A percentile compares a stretch with the other conserved stretches of the same genome.
These are phyloP conservation scores for Sporothrix schenckii DNA, from an alignment of 2,329 filamentous ascomycete genomes.

Conservation along the genomic window DNA sequence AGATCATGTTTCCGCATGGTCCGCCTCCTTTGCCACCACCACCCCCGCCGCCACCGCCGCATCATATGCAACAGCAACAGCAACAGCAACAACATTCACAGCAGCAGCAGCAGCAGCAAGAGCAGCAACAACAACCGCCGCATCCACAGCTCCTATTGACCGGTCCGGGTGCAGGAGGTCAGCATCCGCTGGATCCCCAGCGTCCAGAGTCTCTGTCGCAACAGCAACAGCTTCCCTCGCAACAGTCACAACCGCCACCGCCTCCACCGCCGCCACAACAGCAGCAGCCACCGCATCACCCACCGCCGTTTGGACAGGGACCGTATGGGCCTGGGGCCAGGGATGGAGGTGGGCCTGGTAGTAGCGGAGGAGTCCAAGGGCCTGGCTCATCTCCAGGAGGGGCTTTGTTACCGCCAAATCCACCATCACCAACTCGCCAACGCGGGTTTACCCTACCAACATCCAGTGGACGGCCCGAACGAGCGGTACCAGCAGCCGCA, in stretches of 20 bases:
- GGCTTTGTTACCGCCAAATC: slow-evolving; percentile 49
- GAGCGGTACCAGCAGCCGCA: slow-evolving; percentile 37
- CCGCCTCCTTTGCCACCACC: slow-evolving; percentile 26
- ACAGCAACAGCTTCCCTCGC: slow-evolving; percentile 18
- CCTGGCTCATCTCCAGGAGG: slow-evolving; percentile 43
- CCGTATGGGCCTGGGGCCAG: slow-evolving; percentile 49
- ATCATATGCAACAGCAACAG: slow-evolving; percentile 45
- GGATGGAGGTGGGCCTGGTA: slow-evolving; percentile 30
- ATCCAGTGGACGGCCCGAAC: slow-evolving; percentile 45
- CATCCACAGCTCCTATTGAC: slow-evolving; percentile 16
- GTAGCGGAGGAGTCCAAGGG: slow-evolving; percentile 17
- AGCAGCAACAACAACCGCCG: slow-evolving; percentile 42
- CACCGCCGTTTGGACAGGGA: slow-evolving; percentile 40
- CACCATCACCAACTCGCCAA: slow-evolving; percentile 53
- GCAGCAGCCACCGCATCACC: slow-evolving; percentile 54
- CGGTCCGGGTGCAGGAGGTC: slow-evolving; percentile 4
- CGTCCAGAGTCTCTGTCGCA: slow-evolving; percentile 27
- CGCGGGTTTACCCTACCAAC: slow-evolving; percentile 55
- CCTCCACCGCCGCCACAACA: slow-evolving; percentile 37
- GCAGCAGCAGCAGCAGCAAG: slow-evolving; percentile 56
- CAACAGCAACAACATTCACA: slow-evolving; percentile 46
- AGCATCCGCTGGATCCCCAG: slow-evolving; percentile 46
- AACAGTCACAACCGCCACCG: slow-evolving; percentile 1
- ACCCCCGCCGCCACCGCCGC: slow-evolving; percentile 10
- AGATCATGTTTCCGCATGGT: slow-evolving; percentile 58